Evolutionary conservation across 1,284 basidiomycete genomes (phyloP).

Genomic region (Cutaneotrichosporon daszewskae): DNA sequence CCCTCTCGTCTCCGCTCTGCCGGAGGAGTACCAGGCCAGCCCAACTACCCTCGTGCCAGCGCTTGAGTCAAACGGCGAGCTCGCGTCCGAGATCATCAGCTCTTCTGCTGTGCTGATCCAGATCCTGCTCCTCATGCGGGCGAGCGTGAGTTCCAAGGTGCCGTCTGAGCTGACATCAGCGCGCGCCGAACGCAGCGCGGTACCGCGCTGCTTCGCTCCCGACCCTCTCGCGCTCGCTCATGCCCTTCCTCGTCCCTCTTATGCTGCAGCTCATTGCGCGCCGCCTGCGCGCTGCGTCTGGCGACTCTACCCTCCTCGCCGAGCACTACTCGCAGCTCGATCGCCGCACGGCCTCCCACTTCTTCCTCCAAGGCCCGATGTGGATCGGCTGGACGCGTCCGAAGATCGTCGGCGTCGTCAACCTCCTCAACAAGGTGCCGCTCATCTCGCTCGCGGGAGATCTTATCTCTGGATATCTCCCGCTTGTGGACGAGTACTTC

Average conservation of each 20-base stretch:
- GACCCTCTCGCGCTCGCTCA: conserved; percentile 30
- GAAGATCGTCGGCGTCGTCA: conserved; percentile 62
- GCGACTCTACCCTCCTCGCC: conserved; percentile 25
- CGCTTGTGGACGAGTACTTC: conserved; percentile 89
- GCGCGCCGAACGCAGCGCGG: conserved; percentile 1
- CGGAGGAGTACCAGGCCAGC: conserved; percentile 31
- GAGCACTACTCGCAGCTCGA: conserved; percentile 74
- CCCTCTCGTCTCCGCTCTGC: conserved; percentile 32
- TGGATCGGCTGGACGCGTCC: conserved; percentile 82
- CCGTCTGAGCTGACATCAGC: conserved; percentile 1
- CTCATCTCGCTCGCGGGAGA: conserved; percentile 69
- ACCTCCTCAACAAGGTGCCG: conserved; percentile 59
- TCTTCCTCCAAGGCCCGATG: conserved; percentile 78
- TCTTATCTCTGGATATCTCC: conserved; percentile 81
- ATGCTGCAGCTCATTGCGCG: conserved; percentile 33
- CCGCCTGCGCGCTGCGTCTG: conserved; percentile 23
- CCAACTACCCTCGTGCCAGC: conserved; percentile 35
- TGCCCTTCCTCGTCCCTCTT: conserved; percentile 37
- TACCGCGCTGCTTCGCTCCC: conserved; percentile 31
- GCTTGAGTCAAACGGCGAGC: conserved; percentile 22
- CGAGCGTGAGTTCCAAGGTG: conserved; percentile 16
- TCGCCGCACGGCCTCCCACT: conserved; percentile 67
- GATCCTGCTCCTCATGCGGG: conserved; percentile 51
- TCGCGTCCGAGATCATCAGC: conserved; percentile 33
- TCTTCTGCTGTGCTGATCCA: conserved; percentile 51